Evolutionary conservation across 805 yeast species (phyloP).

Genomic region (Kazachstania taianensis): DNA sequence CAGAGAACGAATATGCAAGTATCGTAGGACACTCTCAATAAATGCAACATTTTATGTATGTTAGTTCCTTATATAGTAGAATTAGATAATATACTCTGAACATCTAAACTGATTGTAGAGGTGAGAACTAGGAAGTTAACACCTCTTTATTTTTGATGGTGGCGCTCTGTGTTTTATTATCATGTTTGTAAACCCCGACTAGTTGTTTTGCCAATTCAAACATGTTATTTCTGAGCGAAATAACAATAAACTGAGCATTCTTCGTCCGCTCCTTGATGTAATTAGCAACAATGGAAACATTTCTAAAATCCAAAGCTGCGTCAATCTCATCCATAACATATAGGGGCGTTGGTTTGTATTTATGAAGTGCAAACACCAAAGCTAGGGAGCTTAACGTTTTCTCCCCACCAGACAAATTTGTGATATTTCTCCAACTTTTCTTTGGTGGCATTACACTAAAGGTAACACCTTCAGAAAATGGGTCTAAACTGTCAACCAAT

Average conservation of each 20-base stretch:
- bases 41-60: background rate
- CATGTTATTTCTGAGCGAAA: conserved; percentile 93
- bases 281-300: conserved; percentile 94
- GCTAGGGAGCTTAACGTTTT: conserved; percentile 93
- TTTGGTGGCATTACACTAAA: conserved; percentile 99
- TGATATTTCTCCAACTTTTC: conserved; percentile 92
- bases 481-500: conserved; percentile 88
- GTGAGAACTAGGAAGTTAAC: too few species aligned
- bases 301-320: conserved; percentile 95
- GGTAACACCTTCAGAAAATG: conserved; percentile 93
- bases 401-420: conserved; percentile 95
- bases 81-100: background rate
- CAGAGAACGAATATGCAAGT: conserved; percentile 38
- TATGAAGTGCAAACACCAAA: conserved; percentile 89
- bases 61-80: background rate
- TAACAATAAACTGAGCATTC: conserved; percentile 93
- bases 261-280: conserved; percentile 92
- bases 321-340: conserved; percentile 99
- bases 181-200: conserved; percentile 90
- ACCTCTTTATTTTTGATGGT: conserved; percentile 59
- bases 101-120: too few species aligned
- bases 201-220: conserved; percentile 90
- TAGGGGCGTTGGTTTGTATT: conserved; percentile 91
- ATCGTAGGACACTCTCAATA: conserved; percentile 32
- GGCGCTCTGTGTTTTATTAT: conserved; percentile 82